Base-by-base conservation (phyloP, 306 rosid genomes). In the Quercus aquifolioides region DNA sequence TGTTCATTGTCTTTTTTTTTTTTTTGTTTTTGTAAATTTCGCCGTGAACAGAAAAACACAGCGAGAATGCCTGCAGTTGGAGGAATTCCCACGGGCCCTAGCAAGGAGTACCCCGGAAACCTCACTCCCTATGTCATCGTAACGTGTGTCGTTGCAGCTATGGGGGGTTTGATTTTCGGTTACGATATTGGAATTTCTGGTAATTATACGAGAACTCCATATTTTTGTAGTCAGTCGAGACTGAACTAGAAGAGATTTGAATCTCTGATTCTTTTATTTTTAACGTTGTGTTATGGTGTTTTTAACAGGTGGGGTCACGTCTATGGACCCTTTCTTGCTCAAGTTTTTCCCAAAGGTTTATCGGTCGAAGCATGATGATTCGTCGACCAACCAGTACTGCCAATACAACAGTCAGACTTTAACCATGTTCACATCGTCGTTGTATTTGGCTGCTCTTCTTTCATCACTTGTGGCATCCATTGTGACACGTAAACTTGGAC, bases 131-230 rank as follows among this genome's bases (percentile, higher is more conserved):
- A 72, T 41, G 97, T 94, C 14, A 75, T 85, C 1, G 73, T 87
- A 57, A 91, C 99, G 65, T 94, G 99, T 28, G 80, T 94, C 26
- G 94, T 92, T 21, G 99, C 99, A 0, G 99, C 92, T 82, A 92
- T 92, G 99, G 99, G 99, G 2, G 99, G 99, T 6, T 82, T 94
- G n/a, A 94, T 94, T 77, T 94, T 94, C 69, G 99, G 99, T 4
- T 92, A 92, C 84, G 99, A 94, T 65, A 92, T 94, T 46, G 99
- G 99, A n/a, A 94, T 94, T 80, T 94, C 99, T 6, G 99, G 99
- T 94, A 84, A 10, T 4, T 20, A 19, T 49, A 5, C 14, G 2
- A 15, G 2, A 10, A 21, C 5, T n/a, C 3, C 11, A 7, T 38
- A 7, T 38, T 38, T 38, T 3, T 38, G 1, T 2, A 38, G 2